Conservation (phyloP, 148 eudicot genomes). For the Vaccinium myrtillus region DNA sequence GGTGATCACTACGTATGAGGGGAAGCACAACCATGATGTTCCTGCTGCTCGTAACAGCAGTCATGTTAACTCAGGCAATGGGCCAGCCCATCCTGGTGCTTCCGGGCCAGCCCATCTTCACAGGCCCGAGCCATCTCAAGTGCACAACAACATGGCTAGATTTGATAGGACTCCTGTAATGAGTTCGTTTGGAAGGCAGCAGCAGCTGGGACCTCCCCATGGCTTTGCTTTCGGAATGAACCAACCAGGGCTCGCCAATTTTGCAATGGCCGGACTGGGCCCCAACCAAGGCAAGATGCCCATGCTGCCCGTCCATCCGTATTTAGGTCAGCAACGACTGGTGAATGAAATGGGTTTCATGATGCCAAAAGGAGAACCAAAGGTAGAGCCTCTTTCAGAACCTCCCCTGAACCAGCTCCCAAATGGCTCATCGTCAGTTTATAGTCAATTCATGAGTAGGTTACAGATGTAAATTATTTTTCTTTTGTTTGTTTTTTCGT, state of each 20-base stretch:
- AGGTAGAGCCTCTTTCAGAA: conserved; percentile 43
- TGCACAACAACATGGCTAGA: conserved; percentile 33
- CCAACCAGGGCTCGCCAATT: conserved; percentile 34
- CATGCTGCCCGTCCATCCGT: conserved; percentile 24
- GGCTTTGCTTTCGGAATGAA: conserved; percentile 40
- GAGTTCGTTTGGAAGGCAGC: conserved; percentile 31
- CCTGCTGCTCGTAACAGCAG: conserved; percentile 68
- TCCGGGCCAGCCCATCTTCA: conserved; percentile 25
- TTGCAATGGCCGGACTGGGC: conserved; percentile 37
- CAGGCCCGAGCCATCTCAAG: conserved; percentile 37
- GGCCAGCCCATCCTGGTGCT: conserved; percentile 21
- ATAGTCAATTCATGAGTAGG: conserved; percentile 46
- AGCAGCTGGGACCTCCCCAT: conserved; percentile 36
- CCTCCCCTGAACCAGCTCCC: conserved; percentile 26
- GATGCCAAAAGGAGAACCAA: conserved; percentile 45
- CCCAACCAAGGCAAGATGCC: conserved; percentile 32
- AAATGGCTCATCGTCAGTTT: conserved; percentile 27
- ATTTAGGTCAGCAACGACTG: conserved; percentile 23
- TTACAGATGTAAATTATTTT: conserved; percentile 36
- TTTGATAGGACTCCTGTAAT: conserved; percentile 33
- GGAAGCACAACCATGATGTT: conserved; percentile 71
- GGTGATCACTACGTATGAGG: conserved; percentile 65
- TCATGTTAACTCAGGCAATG: conserved; percentile 28
- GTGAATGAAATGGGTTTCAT: conserved; percentile 37
- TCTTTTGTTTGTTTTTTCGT: not conserved